Conservation (phyloP, 352 stramenopile species). For the Phytopythium cucurbitacearum region DNA sequence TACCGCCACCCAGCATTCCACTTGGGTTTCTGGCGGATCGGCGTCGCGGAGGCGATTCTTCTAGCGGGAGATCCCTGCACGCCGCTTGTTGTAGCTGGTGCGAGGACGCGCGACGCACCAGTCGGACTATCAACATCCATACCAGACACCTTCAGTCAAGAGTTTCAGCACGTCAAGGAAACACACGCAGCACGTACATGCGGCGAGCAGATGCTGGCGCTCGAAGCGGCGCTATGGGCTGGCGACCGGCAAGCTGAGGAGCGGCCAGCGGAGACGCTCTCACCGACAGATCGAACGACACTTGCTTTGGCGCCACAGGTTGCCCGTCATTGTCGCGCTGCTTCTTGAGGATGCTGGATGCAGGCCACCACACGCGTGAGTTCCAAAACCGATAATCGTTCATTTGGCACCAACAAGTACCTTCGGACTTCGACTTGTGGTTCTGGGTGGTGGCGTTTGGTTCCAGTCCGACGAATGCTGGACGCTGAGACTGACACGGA, state of each 20-base stretch:
- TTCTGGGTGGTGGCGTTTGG: conserved; percentile 7
- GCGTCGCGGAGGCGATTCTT: conserved; percentile 22
- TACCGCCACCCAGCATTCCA: conserved; percentile 60
- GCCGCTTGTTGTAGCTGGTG: conserved; percentile 10
- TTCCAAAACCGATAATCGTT: background rate
- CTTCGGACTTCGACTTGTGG: conserved; percentile 13
- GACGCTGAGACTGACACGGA: background rate
- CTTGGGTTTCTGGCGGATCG: conserved; percentile 45
- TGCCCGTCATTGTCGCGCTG: conserved; percentile 21
- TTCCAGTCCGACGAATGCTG: conserved; percentile 4
- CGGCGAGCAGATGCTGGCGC: conserved; percentile 18
- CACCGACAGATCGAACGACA: conserved; percentile 53
- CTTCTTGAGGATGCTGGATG: conserved; percentile 68
- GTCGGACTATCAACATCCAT: conserved; percentile 2
- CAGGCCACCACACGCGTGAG: background rate
- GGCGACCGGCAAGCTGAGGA: conserved; percentile 15
- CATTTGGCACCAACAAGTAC: background rate
- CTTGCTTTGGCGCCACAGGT: conserved; percentile 41
- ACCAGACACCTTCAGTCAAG: conserved; percentile 4
- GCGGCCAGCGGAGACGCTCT: conserved; percentile 3
- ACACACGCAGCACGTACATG: conserved; percentile 26
- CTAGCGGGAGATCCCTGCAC: conserved; percentile 16
- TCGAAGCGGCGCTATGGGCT: conserved; percentile 23
- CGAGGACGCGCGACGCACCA: conserved; percentile 28
- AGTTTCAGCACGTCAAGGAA: background rate